phyloP scores from a whole-genome alignment of 164 flowering plant species.

The Umbellularia californica region DNA sequence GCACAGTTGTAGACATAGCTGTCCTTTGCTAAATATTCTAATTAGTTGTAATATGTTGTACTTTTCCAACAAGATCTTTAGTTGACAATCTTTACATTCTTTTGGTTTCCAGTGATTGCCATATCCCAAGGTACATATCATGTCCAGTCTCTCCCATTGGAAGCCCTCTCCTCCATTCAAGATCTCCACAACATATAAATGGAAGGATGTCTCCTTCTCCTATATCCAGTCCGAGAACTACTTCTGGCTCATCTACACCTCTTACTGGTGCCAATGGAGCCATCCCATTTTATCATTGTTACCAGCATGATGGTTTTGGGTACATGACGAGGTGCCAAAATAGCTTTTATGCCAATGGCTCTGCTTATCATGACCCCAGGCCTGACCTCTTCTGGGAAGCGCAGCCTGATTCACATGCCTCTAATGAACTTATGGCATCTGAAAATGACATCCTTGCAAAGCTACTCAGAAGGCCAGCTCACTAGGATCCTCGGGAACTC shows the following conservation, averaged over 20 bases:
- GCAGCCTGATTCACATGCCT: slow-evolving; percentile 43
- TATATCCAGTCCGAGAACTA: slow-evolving; percentile 73
- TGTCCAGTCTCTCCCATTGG: slow-evolving; percentile 92
- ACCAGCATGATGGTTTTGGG: slow-evolving; percentile 53
- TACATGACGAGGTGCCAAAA: slow-evolving; percentile 42
- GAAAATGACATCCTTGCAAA: slow-evolving; percentile 49
- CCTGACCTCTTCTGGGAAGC: slow-evolving; percentile 55
- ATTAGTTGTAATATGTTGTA: too few species aligned
- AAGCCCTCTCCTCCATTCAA: slow-evolving; percentile 64
- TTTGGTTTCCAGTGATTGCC: slow-evolving; percentile 45
- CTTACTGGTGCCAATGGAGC: slow-evolving; percentile 73
- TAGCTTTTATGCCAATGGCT: slow-evolving; percentile 30
- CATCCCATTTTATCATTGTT: slow-evolving; percentile 59
- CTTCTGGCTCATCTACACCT: slow-evolving; percentile 87
- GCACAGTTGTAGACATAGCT: too few species aligned
- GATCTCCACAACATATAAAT: slow-evolving; percentile 68
- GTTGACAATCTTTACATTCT: background rate
- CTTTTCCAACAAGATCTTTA: too few species aligned
- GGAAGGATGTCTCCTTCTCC: slow-evolving; percentile 85
- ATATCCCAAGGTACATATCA: slow-evolving; percentile 57
- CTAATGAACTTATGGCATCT: slow-evolving; percentile 39
- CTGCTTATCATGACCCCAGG: slow-evolving; percentile 49
- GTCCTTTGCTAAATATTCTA: too few species aligned
- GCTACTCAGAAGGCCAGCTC: slow-evolving; percentile 41
- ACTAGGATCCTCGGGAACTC: slow-evolving; percentile 28